Conservation (phyloP, 2,329 filamentous ascomycete species). For the Colletotrichum trifolii region DNA sequence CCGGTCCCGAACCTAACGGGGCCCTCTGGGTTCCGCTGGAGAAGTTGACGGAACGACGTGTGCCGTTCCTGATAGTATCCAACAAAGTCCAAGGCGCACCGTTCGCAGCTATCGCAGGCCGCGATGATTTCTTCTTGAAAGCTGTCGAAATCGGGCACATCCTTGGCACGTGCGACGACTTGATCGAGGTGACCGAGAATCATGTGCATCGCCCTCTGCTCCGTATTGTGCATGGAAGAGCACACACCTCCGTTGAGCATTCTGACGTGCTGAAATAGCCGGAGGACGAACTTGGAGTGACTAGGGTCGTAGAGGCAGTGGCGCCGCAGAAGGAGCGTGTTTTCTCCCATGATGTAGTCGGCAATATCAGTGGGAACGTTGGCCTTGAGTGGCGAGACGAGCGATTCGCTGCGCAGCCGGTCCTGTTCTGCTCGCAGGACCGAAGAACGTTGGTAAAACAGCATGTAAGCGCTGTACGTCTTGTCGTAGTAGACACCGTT, state of each 20-base stretch:
- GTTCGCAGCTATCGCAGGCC: slow-evolving; percentile 60
- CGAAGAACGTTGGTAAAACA: slow-evolving; percentile 90
- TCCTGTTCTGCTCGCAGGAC: slow-evolving; percentile 67
- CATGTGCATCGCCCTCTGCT: slow-evolving; percentile 64
- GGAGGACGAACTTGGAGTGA: slow-evolving; percentile 74
- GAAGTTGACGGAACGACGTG: slow-evolving; percentile 70
- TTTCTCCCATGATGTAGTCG: slow-evolving; percentile 76
- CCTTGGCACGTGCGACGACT: slow-evolving; percentile 77
- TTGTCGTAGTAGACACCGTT: slow-evolving; percentile 69
- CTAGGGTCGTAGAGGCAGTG: slow-evolving; percentile 83
- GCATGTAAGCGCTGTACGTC: slow-evolving; percentile 92
- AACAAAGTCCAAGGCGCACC: slow-evolving; percentile 69
- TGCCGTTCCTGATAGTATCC: slow-evolving; percentile 69
- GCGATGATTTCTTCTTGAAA: slow-evolving; percentile 62
- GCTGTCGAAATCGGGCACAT: slow-evolving; percentile 69
- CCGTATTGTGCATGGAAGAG: slow-evolving; percentile 46
- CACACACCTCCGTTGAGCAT: slow-evolving; percentile 60
- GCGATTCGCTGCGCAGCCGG: slow-evolving; percentile 50
- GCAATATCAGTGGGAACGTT: slow-evolving; percentile 57
- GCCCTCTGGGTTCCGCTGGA: slow-evolving; percentile 70
- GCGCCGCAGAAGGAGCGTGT: slow-evolving; percentile 77
- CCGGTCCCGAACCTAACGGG: slow-evolving; percentile 65
- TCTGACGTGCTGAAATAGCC: slow-evolving; percentile 68
- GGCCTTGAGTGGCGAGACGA: slow-evolving; percentile 56
- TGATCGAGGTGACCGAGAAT: slow-evolving; percentile 78